phyloP scores from a whole-genome alignment of 352 stramenopile genomes.

The Pythium periplocum region DNA sequence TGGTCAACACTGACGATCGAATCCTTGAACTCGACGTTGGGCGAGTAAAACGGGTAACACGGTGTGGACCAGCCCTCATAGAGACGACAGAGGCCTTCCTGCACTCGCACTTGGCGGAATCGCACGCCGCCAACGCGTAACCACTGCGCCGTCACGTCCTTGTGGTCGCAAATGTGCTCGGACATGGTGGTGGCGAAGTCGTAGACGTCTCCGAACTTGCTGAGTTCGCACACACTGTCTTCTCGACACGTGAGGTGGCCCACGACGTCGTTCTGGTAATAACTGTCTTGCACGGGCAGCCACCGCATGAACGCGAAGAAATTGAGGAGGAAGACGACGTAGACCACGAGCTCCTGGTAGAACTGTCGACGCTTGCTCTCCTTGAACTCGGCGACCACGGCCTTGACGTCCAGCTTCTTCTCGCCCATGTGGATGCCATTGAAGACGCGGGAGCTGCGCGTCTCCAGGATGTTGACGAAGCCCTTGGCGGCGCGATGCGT shows the following conservation, averaged over 20 bases:
- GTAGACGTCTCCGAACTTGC: conserved; percentile 78
- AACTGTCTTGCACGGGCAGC: conserved; percentile 78
- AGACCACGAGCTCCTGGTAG: conserved; percentile 86
- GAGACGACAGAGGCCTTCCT: conserved; percentile 59
- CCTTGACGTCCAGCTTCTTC: conserved; percentile 80
- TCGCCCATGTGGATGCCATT: conserved; percentile 87
- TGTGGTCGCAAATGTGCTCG: conserved; percentile 44
- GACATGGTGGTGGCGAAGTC: conserved; percentile 57
- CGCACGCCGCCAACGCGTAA: conserved; percentile 69
- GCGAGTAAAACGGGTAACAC: conserved; percentile 73
- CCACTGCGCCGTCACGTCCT: conserved; percentile 63
- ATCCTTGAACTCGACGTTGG: conserved; percentile 41
- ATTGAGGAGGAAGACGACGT: conserved; percentile 67
- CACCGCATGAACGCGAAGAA: conserved; percentile 76
- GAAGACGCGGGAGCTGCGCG: conserved; percentile 48
- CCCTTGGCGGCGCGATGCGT: conserved; percentile 59
- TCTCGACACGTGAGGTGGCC: conserved; percentile 70
- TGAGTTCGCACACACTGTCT: conserved; percentile 74
- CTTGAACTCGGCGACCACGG: conserved; percentile 78
- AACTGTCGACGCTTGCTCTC: conserved; percentile 85
- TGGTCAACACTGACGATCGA: conserved; percentile 34
- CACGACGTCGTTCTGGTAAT: conserved; percentile 82
- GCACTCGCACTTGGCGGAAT: conserved; percentile 79
- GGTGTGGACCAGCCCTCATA: conserved; percentile 49
- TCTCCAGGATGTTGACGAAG: conserved; percentile 48